phyloP scores from a whole-genome alignment of 2,329 filamentous ascomycete species.

The Penicillium rolfsii region DNA sequence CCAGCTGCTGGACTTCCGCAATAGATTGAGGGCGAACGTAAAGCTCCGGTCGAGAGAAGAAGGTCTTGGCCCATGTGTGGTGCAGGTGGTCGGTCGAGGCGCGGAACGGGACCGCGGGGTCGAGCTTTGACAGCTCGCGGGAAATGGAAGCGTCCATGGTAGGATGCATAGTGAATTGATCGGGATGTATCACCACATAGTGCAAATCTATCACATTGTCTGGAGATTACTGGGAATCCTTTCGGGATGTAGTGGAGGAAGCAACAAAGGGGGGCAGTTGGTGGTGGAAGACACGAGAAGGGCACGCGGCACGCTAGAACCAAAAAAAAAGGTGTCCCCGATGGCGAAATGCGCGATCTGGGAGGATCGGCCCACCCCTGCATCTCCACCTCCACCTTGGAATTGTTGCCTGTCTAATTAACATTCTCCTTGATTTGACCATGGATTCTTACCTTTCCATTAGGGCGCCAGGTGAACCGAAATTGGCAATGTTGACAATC shows the following conservation, averaged over 20 bases:
- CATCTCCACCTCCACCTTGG: neutral
- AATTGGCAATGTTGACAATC: neutral
- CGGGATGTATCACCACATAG: constrained; percentile 15
- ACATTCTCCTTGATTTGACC: neutral
- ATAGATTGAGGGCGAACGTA: constrained; percentile 83
- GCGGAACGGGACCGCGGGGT: constrained; percentile 73
- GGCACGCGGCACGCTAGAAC: constrained; percentile 14
- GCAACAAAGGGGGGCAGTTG: neutral
- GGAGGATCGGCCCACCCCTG: constrained; percentile 15
- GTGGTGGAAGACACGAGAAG: constrained; percentile 7
- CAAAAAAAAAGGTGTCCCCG: constrained; percentile 8
- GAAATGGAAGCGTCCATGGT: constrained; percentile 52
- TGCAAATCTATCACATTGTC: constrained; percentile 18
- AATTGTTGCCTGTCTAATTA: neutral
- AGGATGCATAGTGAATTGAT: constrained; percentile 5
- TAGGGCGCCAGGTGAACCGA: neutral
- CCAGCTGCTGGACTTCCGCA: constrained; percentile 78
- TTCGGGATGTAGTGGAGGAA: constrained; percentile 3
- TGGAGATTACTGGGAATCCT: neutral
- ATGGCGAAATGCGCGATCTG: constrained; percentile 8
- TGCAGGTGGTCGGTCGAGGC: constrained; percentile 73
- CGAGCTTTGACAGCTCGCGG: constrained; percentile 61
- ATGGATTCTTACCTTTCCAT: neutral
- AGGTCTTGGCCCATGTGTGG: constrained; percentile 93
- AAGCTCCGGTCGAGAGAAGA: constrained; percentile 84